Percentiles rank a stretch among this genome's conserved stretches.
phyloP scores from a whole-genome alignment of 1,284 basidiomycete genomes.

The Agaricales sp. region DNA sequence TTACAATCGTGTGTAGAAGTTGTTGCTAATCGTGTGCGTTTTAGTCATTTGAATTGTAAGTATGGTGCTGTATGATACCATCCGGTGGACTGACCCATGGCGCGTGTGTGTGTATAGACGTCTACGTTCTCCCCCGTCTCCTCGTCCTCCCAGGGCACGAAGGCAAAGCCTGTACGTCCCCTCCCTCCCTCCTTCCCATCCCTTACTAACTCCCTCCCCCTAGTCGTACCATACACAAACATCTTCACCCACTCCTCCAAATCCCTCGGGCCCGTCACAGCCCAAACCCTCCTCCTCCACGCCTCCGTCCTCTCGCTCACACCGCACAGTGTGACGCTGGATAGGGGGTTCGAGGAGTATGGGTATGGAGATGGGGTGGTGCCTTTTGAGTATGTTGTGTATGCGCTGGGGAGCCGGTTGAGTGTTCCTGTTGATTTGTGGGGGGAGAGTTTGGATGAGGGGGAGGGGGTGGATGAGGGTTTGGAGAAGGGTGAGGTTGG shows the following conservation, averaged over 20 bases:
- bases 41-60: conserved; percentile 37
- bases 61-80: conserved; percentile 2
- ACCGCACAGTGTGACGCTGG: conserved; percentile 28
- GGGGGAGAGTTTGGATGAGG: conserved; percentile 16
- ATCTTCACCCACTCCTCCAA: conserved; percentile 9
- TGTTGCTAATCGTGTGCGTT: conserved; percentile 4
- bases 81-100: conserved; percentile 1
- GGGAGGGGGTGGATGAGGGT: conserved; percentile 2
- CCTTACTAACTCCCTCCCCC: neutral
- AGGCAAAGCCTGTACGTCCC: conserved; percentile 54
- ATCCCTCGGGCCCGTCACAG: conserved; percentile 4
- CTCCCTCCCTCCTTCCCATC: neutral
- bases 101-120: conserved; percentile 24
- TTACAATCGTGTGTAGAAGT: neutral
- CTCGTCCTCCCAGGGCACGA: conserved; percentile 58
- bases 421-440: conserved; percentile 50
- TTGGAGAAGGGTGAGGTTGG: conserved; percentile 6
- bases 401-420: conserved; percentile 47
- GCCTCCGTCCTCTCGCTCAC: conserved; percentile 36
- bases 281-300: conserved; percentile 25
- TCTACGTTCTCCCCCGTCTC: conserved; percentile 56
- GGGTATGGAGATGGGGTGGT: conserved; percentile 13
- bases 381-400: conserved; percentile 44
- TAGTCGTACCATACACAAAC: conserved; percentile 57
- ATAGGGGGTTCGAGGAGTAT: conserved; percentile 1